Evolutionary conservation across 805 yeast species (phyloP), one percentile per base, ranked within the genome.

Genomic region (Starmerella stigmatis): DNA sequence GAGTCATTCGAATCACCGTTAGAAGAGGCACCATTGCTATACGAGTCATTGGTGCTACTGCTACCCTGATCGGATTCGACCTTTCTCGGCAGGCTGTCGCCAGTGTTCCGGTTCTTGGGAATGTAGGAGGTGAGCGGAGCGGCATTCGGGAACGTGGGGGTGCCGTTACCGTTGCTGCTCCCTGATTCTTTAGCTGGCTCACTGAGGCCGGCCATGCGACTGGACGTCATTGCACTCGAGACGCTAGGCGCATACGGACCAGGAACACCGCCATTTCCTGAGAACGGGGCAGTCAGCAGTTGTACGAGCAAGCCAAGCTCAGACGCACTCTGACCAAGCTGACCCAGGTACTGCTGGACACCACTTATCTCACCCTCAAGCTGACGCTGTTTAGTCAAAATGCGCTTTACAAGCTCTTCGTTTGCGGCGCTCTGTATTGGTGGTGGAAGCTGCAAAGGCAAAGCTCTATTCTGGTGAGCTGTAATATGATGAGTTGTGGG

Each of bases 301-400:
- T 51, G 52, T 21, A 49, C 50, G 2, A 48, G 42, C 23, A 39
- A 30, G 6, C 54, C 52, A 10, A 51, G 41, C 34, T 51, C 54
- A n/a, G 43, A 44, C 5, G 48, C 48, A 22, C 49, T 43, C 25
- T 46, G 51, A 20, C 48, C 44, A 12, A 51, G 47, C 29, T 37
- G 44, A 29, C 41, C 29, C 5, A 50, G 15, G 19, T 25, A 22
- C 37, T 50, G 45, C 43, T 50, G 50, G 21, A 50, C 30, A 7
- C 27, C 31, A 8, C 36, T 15, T 16, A 51, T 46, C 25, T 47
- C 52, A 3, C 31, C 29, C 37, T 48, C 50, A 5, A 51, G 41
- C 33, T 48, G 44, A 16, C 47, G 37, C 45, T 48, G 54, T 22
- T 46, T 46, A 19, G 41, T 29, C 10, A 51, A 44, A 2, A 51